Percentiles rank a stretch among this genome's conserved stretches.
These are phyloP conservation scores for Thalia dealbata DNA, from an alignment of 176 grass and related monocot genomes.

Conservation along the genomic window DNA sequence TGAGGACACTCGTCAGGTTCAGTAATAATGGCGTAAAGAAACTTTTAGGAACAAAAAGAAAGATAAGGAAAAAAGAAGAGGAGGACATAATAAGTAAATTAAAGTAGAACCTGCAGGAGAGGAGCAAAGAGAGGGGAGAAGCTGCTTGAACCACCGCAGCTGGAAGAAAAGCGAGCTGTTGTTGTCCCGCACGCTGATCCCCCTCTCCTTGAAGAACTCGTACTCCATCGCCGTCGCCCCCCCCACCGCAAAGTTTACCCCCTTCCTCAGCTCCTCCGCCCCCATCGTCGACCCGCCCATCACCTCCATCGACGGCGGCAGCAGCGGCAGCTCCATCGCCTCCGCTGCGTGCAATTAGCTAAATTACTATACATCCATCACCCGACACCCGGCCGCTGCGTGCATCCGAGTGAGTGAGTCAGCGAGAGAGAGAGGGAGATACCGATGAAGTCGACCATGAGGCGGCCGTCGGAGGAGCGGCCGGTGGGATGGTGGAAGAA, in stretches of 20 bases:
- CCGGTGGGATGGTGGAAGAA: constrained; percentile 56
- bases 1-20: too few relatives aligned
- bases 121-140: constrained; percentile 13
- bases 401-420: too few relatives aligned
- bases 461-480: constrained; percentile 60
- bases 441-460: constrained; percentile 84
- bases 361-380: too few relatives aligned
- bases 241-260: constrained; percentile 58
- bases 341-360: constrained; percentile 30
- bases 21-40: not conserved
- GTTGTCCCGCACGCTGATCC: constrained; percentile 10
- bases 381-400: too few relatives aligned
- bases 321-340: constrained; percentile 32
- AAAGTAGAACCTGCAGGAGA: not conserved
- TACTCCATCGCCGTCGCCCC: constrained; percentile 42
- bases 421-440: not conserved
- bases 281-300: not conserved
- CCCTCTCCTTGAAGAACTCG: constrained; percentile 37
- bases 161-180: constrained; percentile 32
- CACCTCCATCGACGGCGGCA: constrained; percentile 30
- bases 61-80: too few relatives aligned
- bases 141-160: constrained; percentile 34
- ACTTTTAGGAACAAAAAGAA: not conserved
- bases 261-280: constrained; percentile 26
- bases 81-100: not conserved